phyloP scores from a whole-genome alignment of 176 grass and related monocot species.

The Oropetium thomaeum region DNA sequence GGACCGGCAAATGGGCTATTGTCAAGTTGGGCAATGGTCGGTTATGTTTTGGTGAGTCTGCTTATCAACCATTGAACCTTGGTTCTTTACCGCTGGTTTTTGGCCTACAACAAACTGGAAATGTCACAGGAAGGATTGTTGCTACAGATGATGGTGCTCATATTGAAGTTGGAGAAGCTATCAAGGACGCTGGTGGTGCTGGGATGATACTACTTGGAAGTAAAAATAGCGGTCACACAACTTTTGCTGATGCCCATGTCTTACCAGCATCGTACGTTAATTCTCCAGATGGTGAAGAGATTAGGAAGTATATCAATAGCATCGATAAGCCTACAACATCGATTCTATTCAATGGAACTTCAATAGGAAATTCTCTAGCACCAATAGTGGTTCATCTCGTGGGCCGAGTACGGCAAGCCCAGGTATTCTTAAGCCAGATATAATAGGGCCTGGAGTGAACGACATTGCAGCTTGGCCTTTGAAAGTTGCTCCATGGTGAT shows the following conservation, averaged over 20 bases:
- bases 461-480: conserved; percentile 47
- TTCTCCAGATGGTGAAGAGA: neutral
- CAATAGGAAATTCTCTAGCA: conserved; percentile 9
- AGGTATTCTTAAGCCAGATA: conserved; percentile 45
- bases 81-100: neutral
- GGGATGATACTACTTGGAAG: conserved; percentile 35
- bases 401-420: conserved; percentile 29
- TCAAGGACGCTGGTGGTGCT: conserved; percentile 4
- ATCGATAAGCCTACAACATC: neutral
- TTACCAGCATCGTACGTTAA: conserved; percentile 39
- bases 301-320: neutral
- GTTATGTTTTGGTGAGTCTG: conserved; percentile 41
- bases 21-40: conserved; percentile 35
- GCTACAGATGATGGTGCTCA: neutral
- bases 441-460: conserved; percentile 40
- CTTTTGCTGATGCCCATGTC: conserved; percentile 20
- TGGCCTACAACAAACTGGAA: too few relatives aligned
- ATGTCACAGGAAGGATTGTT: conserved; percentile 33
- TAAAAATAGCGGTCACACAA: conserved; percentile 1
- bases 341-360: conserved; percentile 40
- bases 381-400: conserved; percentile 47
- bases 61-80: conserved; percentile 37
- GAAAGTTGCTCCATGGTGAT: neutral
- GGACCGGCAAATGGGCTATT: conserved; percentile 38
- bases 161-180: neutral